A percentile compares a stretch with the other conserved stretches of the same genome.
Conservation (phyloP, 208 protist genomes). For the Phytomonas francai region DNA sequence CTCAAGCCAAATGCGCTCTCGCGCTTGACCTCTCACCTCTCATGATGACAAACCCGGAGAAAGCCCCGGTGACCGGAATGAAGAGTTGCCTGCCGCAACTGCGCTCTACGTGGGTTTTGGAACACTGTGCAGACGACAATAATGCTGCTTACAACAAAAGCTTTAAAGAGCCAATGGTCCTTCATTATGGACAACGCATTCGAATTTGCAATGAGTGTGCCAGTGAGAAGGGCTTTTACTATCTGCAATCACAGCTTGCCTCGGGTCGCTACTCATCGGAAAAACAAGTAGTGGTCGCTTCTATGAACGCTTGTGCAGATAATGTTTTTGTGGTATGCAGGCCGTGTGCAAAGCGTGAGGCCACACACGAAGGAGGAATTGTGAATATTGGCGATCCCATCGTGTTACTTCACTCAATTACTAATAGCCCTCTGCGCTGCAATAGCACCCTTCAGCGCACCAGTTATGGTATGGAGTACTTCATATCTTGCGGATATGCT, state of each 20-base stretch:
- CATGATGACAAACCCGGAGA: slow-evolving; percentile 12
- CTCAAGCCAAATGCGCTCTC: slow-evolving; percentile 33
- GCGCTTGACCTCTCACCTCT: slow-evolving; percentile 37
- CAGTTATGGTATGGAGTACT: slow-evolving; percentile 59
- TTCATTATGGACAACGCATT: slow-evolving; percentile 87
- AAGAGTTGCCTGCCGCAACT: slow-evolving; percentile 23
- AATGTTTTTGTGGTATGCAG: slow-evolving; percentile 65
- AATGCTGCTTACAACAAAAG: slow-evolving; percentile 51
- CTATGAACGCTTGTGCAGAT: slow-evolving; percentile 38
- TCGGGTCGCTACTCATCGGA: slow-evolving; percentile 34
- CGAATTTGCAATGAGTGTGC: slow-evolving; percentile 65
- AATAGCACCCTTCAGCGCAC: slow-evolving; percentile 21
- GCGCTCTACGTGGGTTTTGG: slow-evolving; percentile 65
- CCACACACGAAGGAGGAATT: slow-evolving; percentile 37
- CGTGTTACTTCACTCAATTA: slow-evolving; percentile 62
- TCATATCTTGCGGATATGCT: slow-evolving; percentile 49
- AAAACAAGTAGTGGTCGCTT: slow-evolving; percentile 35
- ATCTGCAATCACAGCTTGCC: slow-evolving; percentile 49
- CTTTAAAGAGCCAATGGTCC: slow-evolving; percentile 26
- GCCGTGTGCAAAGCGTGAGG: slow-evolving; percentile 34
- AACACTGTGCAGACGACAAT: slow-evolving; percentile 58
- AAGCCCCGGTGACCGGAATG: slow-evolving; percentile 11
- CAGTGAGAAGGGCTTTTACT: slow-evolving; percentile 47
- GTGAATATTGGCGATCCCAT: slow-evolving; percentile 67
- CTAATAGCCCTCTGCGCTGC: slow-evolving; percentile 56